Evolutionary conservation across 176 grass and related monocot genomes (phyloP).

Genomic region (Dendrocalamus sinicus): DNA sequence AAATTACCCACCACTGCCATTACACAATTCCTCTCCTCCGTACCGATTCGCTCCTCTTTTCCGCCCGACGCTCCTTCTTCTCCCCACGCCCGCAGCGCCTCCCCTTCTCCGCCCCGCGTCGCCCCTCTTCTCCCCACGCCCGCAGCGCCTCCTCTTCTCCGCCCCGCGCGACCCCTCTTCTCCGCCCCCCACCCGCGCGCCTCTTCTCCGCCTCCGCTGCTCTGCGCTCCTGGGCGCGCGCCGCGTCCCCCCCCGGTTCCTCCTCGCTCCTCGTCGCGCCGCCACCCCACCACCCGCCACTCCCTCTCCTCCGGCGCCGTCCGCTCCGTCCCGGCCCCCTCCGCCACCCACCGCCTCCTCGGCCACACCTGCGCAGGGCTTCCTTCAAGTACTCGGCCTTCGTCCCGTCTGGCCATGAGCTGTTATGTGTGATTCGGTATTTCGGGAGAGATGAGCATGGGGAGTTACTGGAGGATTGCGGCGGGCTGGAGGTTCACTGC

Average conservation of each 20-base stretch:
- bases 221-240: constrained; percentile 42
- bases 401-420: background rate
- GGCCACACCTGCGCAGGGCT: background rate
- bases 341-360: background rate
- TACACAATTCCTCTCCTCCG: too few relatives aligned
- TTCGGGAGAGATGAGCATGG: background rate
- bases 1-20: too few relatives aligned
- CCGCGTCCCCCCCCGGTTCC: background rate
- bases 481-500: background rate
- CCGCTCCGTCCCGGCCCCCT: background rate
- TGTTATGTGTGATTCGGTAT: constrained; percentile 17
- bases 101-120: too few relatives aligned
- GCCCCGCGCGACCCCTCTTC: too few relatives aligned
- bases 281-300: background rate
- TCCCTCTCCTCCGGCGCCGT: background rate
- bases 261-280: constrained; percentile 24
- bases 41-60: too few relatives aligned
- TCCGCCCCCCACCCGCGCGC: too few relatives aligned
- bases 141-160: too few relatives aligned
- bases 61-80: too few relatives aligned
- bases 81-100: too few relatives aligned
- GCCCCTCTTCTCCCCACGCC: too few relatives aligned
- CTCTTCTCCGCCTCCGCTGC: constrained; percentile 25
- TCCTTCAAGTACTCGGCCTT: background rate
- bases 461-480: constrained; percentile 7